Conservation (phyloP, 352 stramenopile genomes). For the Pilasporangium apinafurcum region DNA sequence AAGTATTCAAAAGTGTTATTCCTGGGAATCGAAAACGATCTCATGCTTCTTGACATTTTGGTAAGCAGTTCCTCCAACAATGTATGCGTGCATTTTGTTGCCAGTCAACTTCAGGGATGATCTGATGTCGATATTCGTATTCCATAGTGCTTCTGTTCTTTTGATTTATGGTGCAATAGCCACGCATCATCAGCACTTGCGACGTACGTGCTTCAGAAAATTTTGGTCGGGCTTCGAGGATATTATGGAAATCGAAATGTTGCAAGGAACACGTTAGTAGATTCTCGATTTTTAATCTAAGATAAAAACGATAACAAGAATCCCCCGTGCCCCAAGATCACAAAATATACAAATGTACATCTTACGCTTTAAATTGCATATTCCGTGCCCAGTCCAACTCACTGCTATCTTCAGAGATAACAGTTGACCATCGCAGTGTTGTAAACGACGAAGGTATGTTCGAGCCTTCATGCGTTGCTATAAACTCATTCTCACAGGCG, state of each 20-base stretch:
- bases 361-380: constrained; percentile 56
- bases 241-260: constrained; percentile 43
- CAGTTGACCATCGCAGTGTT: constrained; percentile 65
- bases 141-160: constrained; percentile 53
- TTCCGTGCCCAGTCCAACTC: constrained; percentile 74
- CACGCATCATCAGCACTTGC: constrained; percentile 53
- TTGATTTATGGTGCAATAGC: constrained; percentile 61
- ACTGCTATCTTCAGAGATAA: constrained; percentile 80
- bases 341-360: background rate
- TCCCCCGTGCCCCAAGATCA: background rate
- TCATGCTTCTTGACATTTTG: constrained; percentile 87
- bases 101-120: background rate
- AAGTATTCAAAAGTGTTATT: constrained; percentile 59
- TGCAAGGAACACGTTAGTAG: constrained; percentile 47
- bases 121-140: background rate
- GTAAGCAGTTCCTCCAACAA: constrained; percentile 24
- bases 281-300: constrained; percentile 67
- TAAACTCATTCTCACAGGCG: constrained; percentile 53
- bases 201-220: constrained; percentile 51
- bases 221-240: constrained; percentile 25
- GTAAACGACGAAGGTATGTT: constrained; percentile 44
- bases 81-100: constrained; percentile 1
- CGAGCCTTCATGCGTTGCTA: constrained; percentile 14
- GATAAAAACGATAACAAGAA: constrained; percentile 6
- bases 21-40: constrained; percentile 78